These are phyloP conservation scores for Boletus insuetus DNA, from an alignment of 768 basidiomycete species.

Conservation along the genomic window DNA sequence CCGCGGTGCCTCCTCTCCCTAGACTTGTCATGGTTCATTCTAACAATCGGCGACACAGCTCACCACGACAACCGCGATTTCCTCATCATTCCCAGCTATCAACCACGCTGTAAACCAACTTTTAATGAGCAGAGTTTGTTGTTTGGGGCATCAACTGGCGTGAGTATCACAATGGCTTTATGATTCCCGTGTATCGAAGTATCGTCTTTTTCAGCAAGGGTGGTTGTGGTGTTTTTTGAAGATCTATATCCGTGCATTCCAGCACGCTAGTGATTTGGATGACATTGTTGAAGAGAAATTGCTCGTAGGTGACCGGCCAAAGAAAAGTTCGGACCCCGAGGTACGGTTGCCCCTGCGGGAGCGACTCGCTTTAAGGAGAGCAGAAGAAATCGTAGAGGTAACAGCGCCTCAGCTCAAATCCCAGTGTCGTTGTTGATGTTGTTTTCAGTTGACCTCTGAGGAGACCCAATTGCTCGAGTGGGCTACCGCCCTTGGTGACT, in stretches of 20 bases:
- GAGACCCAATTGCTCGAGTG: constrained; percentile 60
- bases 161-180: constrained; percentile 34
- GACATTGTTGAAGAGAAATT: constrained; percentile 80
- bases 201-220: constrained; percentile 43
- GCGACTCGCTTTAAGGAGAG: constrained; percentile 49
- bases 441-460: constrained; percentile 58
- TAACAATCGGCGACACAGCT: constrained; percentile 38
- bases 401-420: constrained; percentile 2
- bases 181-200: not conserved
- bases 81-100: constrained; percentile 73
- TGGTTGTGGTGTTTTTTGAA: constrained; percentile 76
- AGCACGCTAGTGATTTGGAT: constrained; percentile 77
- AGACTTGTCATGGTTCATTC: not conserved
- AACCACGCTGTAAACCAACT: constrained; percentile 50
- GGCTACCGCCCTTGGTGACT: constrained; percentile 60
- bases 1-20: constrained; percentile 45
- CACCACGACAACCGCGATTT: constrained; percentile 90
- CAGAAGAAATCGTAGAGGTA: constrained; percentile 58
- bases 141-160: constrained; percentile 61
- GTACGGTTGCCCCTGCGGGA: constrained; percentile 53
- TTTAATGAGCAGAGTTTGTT: constrained; percentile 69
- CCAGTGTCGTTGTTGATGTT: constrained; percentile 5
- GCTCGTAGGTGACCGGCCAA: constrained; percentile 76
- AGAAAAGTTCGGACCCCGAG: constrained; percentile 51
- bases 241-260: constrained; percentile 73